These are phyloP conservation scores for Apiospora pterosperma DNA, from an alignment of 2,329 filamentous ascomycete species.

Conservation along the genomic window DNA sequence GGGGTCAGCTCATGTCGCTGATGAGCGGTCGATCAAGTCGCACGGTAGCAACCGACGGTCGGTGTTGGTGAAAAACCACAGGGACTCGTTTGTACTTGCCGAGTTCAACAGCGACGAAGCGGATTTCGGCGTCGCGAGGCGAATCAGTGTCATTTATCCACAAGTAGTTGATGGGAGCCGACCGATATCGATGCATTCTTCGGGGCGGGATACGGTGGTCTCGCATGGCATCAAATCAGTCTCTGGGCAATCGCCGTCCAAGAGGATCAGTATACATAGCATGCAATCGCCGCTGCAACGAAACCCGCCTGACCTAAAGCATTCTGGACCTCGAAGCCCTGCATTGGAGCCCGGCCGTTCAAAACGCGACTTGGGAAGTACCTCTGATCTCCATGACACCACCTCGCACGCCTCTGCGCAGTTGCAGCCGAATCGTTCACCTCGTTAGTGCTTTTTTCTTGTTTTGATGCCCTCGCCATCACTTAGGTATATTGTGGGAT, in stretches of 20 bases:
- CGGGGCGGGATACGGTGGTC: background rate
- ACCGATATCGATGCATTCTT: background rate
- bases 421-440: conserved; percentile 11
- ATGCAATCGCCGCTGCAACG: conserved; percentile 12
- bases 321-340: background rate
- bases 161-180: background rate
- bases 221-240: background rate
- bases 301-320: conserved; percentile 8
- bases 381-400: conserved; percentile 16
- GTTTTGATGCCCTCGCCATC: background rate
- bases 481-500: background rate
- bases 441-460: conserved; percentile 19
- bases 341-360: conserved; percentile 13
- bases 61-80: background rate
- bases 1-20: background rate
- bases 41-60: background rate
- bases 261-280: conserved; percentile 17
- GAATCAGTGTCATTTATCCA: background rate
- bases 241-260: conserved; percentile 9
- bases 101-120: background rate
- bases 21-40: background rate
- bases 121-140: background rate
- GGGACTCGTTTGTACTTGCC: background rate
- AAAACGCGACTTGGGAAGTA: conserved; percentile 16
- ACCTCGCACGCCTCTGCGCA: conserved; percentile 1